Evolutionary conservation across 257 asterid genomes (phyloP), one percentile per base, ranked within the genome.

Genomic region (Linaria vulgaris): DNA sequence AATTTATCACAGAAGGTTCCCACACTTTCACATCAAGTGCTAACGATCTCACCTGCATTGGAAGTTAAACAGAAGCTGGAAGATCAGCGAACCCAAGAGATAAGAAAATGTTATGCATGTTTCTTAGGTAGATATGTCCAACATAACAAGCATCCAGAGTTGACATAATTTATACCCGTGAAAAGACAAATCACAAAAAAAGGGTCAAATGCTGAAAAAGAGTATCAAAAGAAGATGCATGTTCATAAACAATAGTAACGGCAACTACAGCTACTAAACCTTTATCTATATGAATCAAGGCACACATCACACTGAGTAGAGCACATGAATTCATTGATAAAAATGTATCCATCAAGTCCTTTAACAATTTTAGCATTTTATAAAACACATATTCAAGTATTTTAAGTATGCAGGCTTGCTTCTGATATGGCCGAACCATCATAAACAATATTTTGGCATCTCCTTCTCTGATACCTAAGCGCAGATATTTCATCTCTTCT

Each of bases 11-110:
- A 47, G 96, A 83, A 74, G 91, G 88, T 74, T 82, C 97, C 97
- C 97, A 90, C 57, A 82, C 96, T 82, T 83, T 87, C 69, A 90
- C 97, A 72, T 90, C 96, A 51, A 90, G 95, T 41, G 82, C 79
- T 68, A 90, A 80, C 45, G 97, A 90, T 77, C 97, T 83, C 52
- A 90, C 95, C 97, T 90, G 79, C 78, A 78, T 43, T 53, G 24
- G n/a, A 61, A 76, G 53, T 53, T 27, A 56, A 55, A 54, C 20
- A 49, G 56, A 53, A 15, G 37, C 43, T 27, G 49, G 24, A 54
- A 43, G 73, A 65, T 78, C 21, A 71, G 58, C 62, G 49, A 22
- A 56, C 20, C 43, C 11, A 53, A 38, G 59, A 65, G 31, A 48
- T 19, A 20, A 72, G 47, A 56, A 39, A 17, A 63, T 22, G 39